Evolutionary conservation across 306 rosid genomes (phyloP), one percentile per base, ranked within the genome.

Genomic region (Sicyos baderoa): DNA sequence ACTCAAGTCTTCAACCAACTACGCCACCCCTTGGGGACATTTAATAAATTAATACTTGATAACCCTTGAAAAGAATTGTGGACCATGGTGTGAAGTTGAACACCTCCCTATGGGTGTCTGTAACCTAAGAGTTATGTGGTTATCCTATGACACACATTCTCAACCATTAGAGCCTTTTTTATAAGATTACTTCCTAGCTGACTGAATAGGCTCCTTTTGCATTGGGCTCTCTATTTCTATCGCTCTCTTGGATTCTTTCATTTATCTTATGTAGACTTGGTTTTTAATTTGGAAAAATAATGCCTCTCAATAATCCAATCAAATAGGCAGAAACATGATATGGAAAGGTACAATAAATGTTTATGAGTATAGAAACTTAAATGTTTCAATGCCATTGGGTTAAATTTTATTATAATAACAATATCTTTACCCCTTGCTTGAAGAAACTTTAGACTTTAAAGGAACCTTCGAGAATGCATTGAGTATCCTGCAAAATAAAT

Each of bases 391-490:
- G 25, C 29, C 56, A 27, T 48, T n/a, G n/a, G n/a, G 40, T 16
- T 42, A 37, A 71, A 22, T 71, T 55, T 21, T 15, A 40, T 47
- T 18, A 59, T 2, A 49, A 44, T 59, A 47, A 17, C 22, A 72
- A 7, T n/a, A 32, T 59, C 2, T 51, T 67, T 76, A 92, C 97
- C 92, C 88, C 81, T 80, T 79, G 80, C 52, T 71, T 37, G 86
- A 76, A 77, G 96, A 76, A 59, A 81, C 82, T 82, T 72, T 80
- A 21, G 90, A 76, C 80, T 77, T 82, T 54, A 87, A 75, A 76
- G 90, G 87, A 79, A 82, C 79, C 90, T 86, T 92, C 52, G 95
- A 81, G 82, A 83, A 84, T 15, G 90, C 90, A 76, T 76, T 80
- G 55, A 92, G 88, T 71, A 92, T 89, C 85, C 97, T 92, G 96